These are phyloP conservation scores for Stagonosporopsis vannaccii DNA, from an alignment of 2,329 filamentous ascomycete species.

Conservation along the genomic window DNA sequence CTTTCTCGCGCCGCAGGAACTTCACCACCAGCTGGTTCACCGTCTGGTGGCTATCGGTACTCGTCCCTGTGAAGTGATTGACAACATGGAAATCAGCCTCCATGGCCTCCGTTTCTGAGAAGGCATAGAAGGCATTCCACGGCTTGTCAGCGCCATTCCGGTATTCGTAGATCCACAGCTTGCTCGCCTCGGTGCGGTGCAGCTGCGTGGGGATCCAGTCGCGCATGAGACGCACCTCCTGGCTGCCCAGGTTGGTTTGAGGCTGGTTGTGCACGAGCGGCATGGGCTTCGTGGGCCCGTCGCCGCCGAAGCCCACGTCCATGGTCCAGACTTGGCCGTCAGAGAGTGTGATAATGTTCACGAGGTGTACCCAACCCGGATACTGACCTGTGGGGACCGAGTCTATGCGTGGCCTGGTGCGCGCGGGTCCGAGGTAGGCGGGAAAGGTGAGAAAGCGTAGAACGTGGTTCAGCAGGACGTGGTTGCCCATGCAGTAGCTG, in stretches of 20 bases:
- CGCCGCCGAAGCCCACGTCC: constrained; percentile 71
- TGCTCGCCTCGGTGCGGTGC: constrained; percentile 45
- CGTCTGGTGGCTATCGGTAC: constrained; percentile 44
- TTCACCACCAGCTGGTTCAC: constrained; percentile 48
- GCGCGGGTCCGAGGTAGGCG: constrained; percentile 63
- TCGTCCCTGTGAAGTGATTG: constrained; percentile 47
- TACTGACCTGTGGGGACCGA: constrained; percentile 52
- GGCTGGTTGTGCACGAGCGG: constrained; percentile 55
- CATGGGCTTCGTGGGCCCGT: constrained; percentile 66
- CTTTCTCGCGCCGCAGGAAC: constrained; percentile 45
- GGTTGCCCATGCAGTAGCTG: constrained; percentile 69
- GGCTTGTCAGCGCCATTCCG: constrained; percentile 44
- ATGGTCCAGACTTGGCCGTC: constrained; percentile 59
- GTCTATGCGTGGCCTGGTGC: constrained; percentile 48
- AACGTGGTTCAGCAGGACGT: constrained; percentile 62
- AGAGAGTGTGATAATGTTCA: constrained; percentile 66
- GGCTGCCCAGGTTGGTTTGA: constrained; percentile 61
- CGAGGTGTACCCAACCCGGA: constrained; percentile 65
- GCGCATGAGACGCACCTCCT: constrained; percentile 63
- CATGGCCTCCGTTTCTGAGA: constrained; percentile 51
- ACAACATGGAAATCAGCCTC: constrained; percentile 51
- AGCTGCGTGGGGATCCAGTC: constrained; percentile 59
- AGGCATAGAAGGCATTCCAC: constrained; percentile 55
- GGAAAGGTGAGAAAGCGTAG: constrained; percentile 60
- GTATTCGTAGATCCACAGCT: constrained; percentile 70